phyloP scores from a whole-genome alignment of 805 yeast species.

The Zygoascus tannicola region DNA sequence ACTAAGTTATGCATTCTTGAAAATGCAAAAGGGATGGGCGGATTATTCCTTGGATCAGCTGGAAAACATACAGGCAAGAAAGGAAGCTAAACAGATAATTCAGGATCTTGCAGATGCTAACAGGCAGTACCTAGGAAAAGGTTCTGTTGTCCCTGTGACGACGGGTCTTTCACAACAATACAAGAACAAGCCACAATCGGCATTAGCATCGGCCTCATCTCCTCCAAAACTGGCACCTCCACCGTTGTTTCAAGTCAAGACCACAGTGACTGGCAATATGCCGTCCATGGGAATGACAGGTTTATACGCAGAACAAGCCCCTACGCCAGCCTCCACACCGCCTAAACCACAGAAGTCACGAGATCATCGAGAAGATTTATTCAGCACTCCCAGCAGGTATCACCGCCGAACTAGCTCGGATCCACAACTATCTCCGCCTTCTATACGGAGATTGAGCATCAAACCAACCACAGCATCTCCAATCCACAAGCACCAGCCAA shows the following conservation, averaged over 20 bases:
- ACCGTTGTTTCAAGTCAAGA: neutral
- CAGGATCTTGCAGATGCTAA: slow-evolving; percentile 3
- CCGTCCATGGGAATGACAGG: neutral
- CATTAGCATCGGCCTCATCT: neutral
- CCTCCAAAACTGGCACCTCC: neutral
- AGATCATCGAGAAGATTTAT: neutral
- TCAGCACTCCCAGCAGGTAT: neutral
- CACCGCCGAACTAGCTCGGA: neutral
- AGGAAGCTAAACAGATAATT: slow-evolving; percentile 3
- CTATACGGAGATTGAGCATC: neutral
- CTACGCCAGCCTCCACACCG: slow-evolving; percentile 1
- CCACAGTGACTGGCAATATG: neutral
- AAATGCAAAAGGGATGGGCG: slow-evolving; percentile 15
- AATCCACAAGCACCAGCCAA: neutral
- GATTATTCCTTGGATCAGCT: slow-evolving; percentile 11
- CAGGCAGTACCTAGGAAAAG: neutral
- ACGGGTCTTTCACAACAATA: neutral
- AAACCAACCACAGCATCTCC: neutral
- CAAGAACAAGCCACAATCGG: neutral
- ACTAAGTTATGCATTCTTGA: slow-evolving; percentile 12
- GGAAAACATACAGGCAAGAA: slow-evolving; percentile 4
- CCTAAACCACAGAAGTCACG: neutral
- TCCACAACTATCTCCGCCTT: too few relatives aligned
- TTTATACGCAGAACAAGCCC: slow-evolving; percentile 1
- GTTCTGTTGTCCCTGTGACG: neutral